Evolutionary conservation across 768 basidiomycete species (phyloP), one percentile per base, ranked within the genome.

Genomic region (Russula sp.): DNA sequence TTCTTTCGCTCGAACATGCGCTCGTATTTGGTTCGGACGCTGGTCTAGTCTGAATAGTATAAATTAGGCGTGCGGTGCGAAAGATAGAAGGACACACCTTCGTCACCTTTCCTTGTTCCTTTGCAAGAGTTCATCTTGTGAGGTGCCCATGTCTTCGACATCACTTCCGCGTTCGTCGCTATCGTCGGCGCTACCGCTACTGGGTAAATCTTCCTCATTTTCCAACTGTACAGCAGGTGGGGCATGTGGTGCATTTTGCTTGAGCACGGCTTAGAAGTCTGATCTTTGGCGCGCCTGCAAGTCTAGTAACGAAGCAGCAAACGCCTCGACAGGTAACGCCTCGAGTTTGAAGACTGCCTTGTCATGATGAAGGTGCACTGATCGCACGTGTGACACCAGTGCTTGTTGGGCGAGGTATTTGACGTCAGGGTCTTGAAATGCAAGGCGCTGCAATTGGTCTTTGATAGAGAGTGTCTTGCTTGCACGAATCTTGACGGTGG

Each of bases 1-100:
- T 97, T 98, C 74, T 92, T 95, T 62, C 95, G 85, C 72, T 90
- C 90, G 73, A 98, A 98, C 94, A 99, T 98, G 58, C 92, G 85
- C 75, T 98, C 96, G 74, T 98, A 97, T 76, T 96, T 98, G 3
- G 96, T 98, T 56, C 90, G 84, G 0, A 90, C 87, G 48, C 75
- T 77, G 42, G 55, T 24, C 64, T 65, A 22, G 49, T 44, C n/a
- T 32, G 16, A 9, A 24, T 50, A 22, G 16, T 34, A 34, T 34
- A 50, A 52, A 51, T 54, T 38, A 26, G 40, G 26, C 36, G 34
- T 36, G 42, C 5, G n/a, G 14, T 1, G 32, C 16, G 14, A 26
- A 38, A 55, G 11, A 46, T 30, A 10, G 14, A 55, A 13, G 8
- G 51, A 18, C 59, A 60, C 59, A 53, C 42, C 44, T 51, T 34